Evolutionary conservation across 306 rosid genomes (phyloP), one percentile per base, ranked within the genome.

Genomic region (Hippophae gyantsensis): DNA sequence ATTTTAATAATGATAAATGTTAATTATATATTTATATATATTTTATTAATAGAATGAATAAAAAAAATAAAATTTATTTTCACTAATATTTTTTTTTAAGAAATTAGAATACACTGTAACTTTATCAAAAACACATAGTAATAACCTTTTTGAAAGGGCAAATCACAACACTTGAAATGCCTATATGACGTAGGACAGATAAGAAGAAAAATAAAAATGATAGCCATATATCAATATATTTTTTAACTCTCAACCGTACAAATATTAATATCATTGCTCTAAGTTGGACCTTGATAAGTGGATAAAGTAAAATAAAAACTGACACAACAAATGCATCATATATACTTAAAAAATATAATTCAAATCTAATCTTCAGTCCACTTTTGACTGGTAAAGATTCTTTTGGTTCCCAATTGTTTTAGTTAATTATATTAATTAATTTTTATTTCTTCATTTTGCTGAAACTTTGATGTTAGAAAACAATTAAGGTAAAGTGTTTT

Each of bases 381-480:
- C 79, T 76, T 81, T 85, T 85, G 86, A 77, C 88, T 40, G 67
- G 81, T 66, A 79, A 85, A 85, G 90, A 88, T 85, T 85, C 90
- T 73, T 80, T 68, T 71, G 71, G 70, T 54, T 52, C 43, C 73
- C 63, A 64, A 64, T 72, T 78, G 67, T 56, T 77, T 69, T 75
- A 44, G 45, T 64, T 71, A 73, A 32, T 32, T 32, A 32, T 32
- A 18, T 18, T 18, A 18, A 18, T 18, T 18, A 18, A 18, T 18
- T 18, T 18, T 18, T n/a, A n/a, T 32, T 32, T 2, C 2, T 32
- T 4, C 3, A 0, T 32, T 74, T 25, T 61, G 75, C 59, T 58
- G 27, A 61, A 26, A 54, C 57, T 48, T 72, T 63, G 32, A 64
- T 27, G 56, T 66, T 60, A 51, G 63, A 47, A 66, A 70, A 13